These are phyloP conservation scores for Acacia acuminata DNA, from an alignment of 306 rosid species.

Conservation along the genomic window DNA sequence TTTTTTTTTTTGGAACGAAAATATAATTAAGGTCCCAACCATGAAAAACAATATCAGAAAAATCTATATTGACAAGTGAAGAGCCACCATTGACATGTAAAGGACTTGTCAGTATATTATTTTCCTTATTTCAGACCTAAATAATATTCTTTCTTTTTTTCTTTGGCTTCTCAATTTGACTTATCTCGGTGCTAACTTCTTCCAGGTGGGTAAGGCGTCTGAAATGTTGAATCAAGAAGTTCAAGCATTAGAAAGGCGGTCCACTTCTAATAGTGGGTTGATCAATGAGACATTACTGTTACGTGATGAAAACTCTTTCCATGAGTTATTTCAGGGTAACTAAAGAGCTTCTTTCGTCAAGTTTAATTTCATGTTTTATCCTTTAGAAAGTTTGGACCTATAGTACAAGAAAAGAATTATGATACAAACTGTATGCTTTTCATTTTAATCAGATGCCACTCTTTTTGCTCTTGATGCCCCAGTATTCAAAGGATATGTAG, in stretches of 20 bases:
- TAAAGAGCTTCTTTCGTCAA: slow-evolving; percentile 7
- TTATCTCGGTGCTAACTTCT: slow-evolving; percentile 20
- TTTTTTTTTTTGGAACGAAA: not conserved
- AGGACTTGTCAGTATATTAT: too few relatives aligned
- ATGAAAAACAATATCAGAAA: too few relatives aligned
- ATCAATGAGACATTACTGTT: slow-evolving; percentile 45
- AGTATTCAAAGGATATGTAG: not conserved
- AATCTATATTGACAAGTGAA: too few relatives aligned
- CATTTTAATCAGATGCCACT: slow-evolving; percentile 12
- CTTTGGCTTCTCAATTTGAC: not conserved
- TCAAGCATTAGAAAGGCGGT: slow-evolving; percentile 56
- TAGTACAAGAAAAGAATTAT: slow-evolving; percentile 14
- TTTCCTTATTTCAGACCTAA: too few relatives aligned
- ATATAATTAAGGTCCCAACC: too few relatives aligned
- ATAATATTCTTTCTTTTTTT: too few relatives aligned
- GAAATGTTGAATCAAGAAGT: slow-evolving; percentile 63
- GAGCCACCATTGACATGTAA: too few relatives aligned
- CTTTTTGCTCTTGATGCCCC: not conserved
- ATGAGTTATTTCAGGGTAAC: slow-evolving; percentile 72
- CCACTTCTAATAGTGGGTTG: slow-evolving; percentile 44
- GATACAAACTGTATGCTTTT: slow-evolving; percentile 3
- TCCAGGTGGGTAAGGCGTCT: slow-evolving; percentile 73
- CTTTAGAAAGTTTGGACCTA: not conserved
- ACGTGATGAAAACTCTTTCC: slow-evolving; percentile 37
- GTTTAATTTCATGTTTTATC: slow-evolving; percentile 21